phyloP scores from a whole-genome alignment of 805 yeast species.

The Pichia manshurica region DNA sequence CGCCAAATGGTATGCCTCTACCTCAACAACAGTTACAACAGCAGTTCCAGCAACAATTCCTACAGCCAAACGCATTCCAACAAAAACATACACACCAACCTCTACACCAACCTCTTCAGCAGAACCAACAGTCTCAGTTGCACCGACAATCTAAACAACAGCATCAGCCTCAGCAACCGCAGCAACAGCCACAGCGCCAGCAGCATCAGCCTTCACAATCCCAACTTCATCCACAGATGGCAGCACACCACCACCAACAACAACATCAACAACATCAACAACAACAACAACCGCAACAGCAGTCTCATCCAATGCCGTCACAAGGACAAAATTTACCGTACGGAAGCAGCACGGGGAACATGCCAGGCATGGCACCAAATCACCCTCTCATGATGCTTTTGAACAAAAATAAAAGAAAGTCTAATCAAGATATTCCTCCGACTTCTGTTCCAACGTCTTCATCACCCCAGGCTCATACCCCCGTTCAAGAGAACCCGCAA shows the following conservation, averaged over 20 bases:
- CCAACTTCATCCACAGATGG: not conserved
- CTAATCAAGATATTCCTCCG: constrained; percentile 6
- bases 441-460: not conserved
- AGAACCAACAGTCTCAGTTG: not conserved
- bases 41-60: not conserved
- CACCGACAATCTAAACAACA: constrained; percentile 12
- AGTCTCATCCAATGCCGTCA: not conserved
- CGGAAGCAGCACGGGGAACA: not conserved
- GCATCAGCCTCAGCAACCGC: not conserved
- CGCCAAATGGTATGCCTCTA: not conserved
- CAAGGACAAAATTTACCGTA: constrained; percentile 4
- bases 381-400: constrained; percentile 17
- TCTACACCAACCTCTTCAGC: not conserved
- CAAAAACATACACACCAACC: constrained; percentile 4
- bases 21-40: constrained; percentile 1
- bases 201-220: not conserved
- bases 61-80: constrained; percentile 5
- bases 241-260: constrained; percentile 1
- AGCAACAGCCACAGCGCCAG: too few species aligned
- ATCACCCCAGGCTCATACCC: not conserved
- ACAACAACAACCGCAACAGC: constrained; percentile 3
- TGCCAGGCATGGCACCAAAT: constrained; percentile 9
- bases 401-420: constrained; percentile 14
- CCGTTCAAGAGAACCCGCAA: not conserved
- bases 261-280: constrained; percentile 3